Conservation (phyloP, 1,139 yeast species). For the Debaryomyces sp. region DNA sequence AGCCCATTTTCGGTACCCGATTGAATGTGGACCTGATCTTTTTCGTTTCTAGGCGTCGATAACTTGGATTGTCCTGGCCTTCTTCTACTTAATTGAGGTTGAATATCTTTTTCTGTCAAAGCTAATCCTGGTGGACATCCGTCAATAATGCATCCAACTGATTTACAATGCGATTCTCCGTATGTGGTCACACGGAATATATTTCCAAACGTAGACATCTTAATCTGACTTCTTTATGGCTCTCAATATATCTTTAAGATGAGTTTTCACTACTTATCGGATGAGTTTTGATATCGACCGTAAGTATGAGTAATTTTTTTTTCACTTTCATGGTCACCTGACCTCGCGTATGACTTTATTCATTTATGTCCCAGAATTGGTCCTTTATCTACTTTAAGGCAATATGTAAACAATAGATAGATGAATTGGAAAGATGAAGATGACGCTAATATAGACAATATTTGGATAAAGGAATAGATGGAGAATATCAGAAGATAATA, state of each 20-base stretch:
- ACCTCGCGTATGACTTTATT: neutral
- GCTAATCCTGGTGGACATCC: constrained; percentile 97
- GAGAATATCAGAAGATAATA: neutral
- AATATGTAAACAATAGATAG: constrained; percentile 4
- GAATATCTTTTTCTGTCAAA: constrained; percentile 83
- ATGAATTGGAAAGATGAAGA: neutral
- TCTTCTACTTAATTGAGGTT: constrained; percentile 94
- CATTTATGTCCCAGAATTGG: neutral
- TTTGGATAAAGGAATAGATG: neutral
- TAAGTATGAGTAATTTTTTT: constrained; percentile 3
- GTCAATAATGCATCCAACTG: constrained; percentile 98
- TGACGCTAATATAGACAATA: neutral
- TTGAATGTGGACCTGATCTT: constrained; percentile 89
- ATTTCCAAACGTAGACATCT: constrained; percentile 49
- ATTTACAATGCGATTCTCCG: constrained; percentile 97
- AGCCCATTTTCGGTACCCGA: constrained; percentile 91
- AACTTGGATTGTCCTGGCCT: constrained; percentile 96
- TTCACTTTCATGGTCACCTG: neutral
- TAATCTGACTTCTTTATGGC: neutral
- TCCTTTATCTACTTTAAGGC: neutral
- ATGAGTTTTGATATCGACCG: neutral
- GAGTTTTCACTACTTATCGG: constrained; percentile 1
- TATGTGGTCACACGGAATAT: constrained; percentile 79
- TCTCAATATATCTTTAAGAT: neutral
- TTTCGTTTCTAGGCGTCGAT: constrained; percentile 94